These are phyloP conservation scores for Taxillus chinensis DNA, from an alignment of 164 flowering plant species.

Conservation along the genomic window DNA sequence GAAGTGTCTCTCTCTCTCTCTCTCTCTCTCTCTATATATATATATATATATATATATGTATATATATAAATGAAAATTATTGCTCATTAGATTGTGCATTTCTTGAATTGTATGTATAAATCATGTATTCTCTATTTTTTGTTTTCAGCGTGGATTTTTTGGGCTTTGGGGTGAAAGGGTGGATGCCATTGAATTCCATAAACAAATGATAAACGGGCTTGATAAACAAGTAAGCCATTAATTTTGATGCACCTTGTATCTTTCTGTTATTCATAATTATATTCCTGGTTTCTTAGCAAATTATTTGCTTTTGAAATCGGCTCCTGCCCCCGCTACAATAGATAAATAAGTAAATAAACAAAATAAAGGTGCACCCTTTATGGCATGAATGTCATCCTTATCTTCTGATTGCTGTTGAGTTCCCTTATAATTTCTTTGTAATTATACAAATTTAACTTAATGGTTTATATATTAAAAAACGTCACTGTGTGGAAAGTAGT, in stretches of 20 bases:
- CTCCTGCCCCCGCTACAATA: too few relatives aligned
- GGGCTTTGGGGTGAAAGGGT: constrained; percentile 77
- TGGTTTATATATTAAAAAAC: too few relatives aligned
- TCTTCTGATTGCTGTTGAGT: not conserved
- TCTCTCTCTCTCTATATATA: too few relatives aligned
- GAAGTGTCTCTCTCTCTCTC: not conserved
- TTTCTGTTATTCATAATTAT: not conserved
- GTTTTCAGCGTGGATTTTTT: constrained; percentile 64
- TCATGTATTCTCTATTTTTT: not conserved
- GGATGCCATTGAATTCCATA: constrained; percentile 77
- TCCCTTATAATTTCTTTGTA: too few relatives aligned
- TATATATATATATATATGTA: too few relatives aligned
- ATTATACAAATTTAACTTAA: too few relatives aligned
- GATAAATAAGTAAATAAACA: too few relatives aligned
- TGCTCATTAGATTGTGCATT: too few relatives aligned
- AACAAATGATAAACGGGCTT: constrained; percentile 39
- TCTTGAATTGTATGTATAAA: too few relatives aligned
- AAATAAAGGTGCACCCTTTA: not conserved
- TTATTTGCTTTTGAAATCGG: not conserved
- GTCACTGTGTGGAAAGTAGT: too few relatives aligned
- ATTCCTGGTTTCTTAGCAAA: not conserved
- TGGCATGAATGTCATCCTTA: not conserved
- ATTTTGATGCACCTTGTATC: not conserved
- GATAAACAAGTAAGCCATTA: constrained; percentile 44
- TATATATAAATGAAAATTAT: not conserved